Evolutionary conservation across 2,329 filamentous ascomycete genomes (phyloP), one percentile per base, ranked within the genome.

Genomic region (Simplicillium sp.): DNA sequence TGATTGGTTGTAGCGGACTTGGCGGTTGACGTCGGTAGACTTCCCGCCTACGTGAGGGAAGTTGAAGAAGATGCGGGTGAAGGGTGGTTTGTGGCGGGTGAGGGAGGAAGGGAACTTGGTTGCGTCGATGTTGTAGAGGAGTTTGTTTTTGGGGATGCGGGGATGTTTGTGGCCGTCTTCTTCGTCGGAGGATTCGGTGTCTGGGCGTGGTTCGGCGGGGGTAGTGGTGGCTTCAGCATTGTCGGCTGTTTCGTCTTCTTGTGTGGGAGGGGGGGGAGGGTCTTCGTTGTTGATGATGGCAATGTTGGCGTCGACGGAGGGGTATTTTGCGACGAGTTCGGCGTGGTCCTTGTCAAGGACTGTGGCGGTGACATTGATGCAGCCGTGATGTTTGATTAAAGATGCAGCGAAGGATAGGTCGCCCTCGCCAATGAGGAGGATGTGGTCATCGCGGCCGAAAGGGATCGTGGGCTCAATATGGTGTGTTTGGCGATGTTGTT

Each of bases 31-130:
- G 65, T 97, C 89, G 51, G 84, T 97, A 48, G 79, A 84, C 54
- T 94, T 82, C 36, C 92, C 92, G 48, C 92, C 92, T 3, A 94
- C 84, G 66, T 98, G 92, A 29, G 92, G 92, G 62, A 98, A 98
- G 70, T 96, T 95, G 77, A 97, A 98, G 49, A 90, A 71, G 46
- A 97, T 82, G 42, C 79, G 75, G 59, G 94, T 81, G 71, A 84
- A 89, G 45, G 55, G 50, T 20, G 61, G 59, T 41, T 44, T 41
- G 29, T 41, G 45, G 33, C 55, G 57, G 46, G 53, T 48, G 52
- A 70, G 71, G n/a, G 55, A 52, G 28, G 67, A 58, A 20, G 67
- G 67, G 55, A 83, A 71, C 44, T 62, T 82, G 34, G 73, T 79
- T 2, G 82, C 85, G 60, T 89, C 84, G 47, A 88, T 66, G 40